These are phyloP conservation scores for Adansonia digitata DNA, from an alignment of 345 rosid species.

Conservation along the genomic window DNA sequence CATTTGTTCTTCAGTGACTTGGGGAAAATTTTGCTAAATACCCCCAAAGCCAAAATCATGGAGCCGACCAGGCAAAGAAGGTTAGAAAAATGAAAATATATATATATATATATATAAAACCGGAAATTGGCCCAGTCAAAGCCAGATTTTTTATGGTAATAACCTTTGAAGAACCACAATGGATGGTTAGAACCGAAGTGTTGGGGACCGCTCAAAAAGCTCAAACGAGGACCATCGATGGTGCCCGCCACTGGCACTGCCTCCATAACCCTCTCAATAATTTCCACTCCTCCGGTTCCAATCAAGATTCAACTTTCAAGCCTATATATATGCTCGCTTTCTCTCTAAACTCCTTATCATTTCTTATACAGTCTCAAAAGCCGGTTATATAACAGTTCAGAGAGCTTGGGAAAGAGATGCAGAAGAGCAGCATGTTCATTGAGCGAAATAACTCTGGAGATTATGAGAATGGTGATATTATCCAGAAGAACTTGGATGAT, in stretches of 20 bases:
- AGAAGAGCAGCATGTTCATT: constrained; percentile 29
- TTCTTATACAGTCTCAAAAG: not conserved
- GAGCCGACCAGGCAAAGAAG: not conserved
- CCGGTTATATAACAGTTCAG: too few relatives aligned
- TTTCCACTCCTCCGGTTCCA: not conserved
- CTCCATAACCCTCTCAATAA: not conserved
- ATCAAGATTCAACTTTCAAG: not conserved
- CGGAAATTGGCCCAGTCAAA: not conserved
- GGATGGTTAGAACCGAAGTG: too few relatives aligned
- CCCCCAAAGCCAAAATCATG: not conserved
- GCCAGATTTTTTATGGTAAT: not conserved
- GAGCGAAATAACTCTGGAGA: constrained; percentile 33
- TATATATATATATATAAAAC: too few relatives aligned
- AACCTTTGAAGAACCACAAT: too few relatives aligned
- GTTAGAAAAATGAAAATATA: too few relatives aligned
- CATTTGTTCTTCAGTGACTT: not conserved
- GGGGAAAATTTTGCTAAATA: not conserved
- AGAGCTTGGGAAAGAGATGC: constrained; percentile 28
- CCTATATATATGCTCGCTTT: not conserved
- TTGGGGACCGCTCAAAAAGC: not conserved
- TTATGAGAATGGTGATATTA: constrained; percentile 19
- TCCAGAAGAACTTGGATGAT: constrained; percentile 52
- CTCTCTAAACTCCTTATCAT: not conserved
- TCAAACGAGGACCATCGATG: constrained; percentile 4
- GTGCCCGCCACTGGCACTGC: constrained; percentile 3